Evolutionary conservation across 768 basidiomycete species (phyloP).

Genomic region (Terana coerulea): DNA sequence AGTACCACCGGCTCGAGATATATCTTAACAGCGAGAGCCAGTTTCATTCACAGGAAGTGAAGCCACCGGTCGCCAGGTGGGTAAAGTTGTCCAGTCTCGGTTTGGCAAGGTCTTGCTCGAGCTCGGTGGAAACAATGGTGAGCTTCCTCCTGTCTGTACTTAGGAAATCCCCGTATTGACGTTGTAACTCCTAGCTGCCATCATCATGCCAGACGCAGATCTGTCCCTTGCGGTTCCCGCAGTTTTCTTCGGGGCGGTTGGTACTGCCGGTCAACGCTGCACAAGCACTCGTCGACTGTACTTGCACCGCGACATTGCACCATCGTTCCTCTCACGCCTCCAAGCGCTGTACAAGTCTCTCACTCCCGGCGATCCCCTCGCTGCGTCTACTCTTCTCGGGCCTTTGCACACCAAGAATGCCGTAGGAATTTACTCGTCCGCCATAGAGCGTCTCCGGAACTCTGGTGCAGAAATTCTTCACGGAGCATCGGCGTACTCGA

Average conservation of each 20-base stretch:
- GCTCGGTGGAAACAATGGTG: constrained; percentile 94
- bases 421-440: constrained; percentile 57
- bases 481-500: constrained; percentile 59
- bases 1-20: background rate
- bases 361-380: constrained; percentile 83
- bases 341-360: constrained; percentile 69
- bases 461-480: constrained; percentile 74
- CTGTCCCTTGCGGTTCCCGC: constrained; percentile 84
- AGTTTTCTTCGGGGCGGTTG: constrained; percentile 92
- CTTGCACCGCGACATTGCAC: constrained; percentile 77
- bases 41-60: constrained; percentile 98
- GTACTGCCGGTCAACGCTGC: constrained; percentile 73
- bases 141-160: constrained; percentile 10
- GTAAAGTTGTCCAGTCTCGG: constrained; percentile 78
- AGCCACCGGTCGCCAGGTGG: constrained; percentile 80
- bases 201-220: constrained; percentile 93
- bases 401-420: constrained; percentile 77
- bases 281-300: constrained; percentile 91
- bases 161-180: background rate
- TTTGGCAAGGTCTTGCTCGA: constrained; percentile 92
- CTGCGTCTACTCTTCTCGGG: constrained; percentile 69
- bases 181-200: constrained; percentile 53
- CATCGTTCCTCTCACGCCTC: constrained; percentile 72
- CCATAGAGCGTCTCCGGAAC: constrained; percentile 57
- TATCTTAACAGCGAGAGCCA: constrained; percentile 25